Evolutionary conservation across 257 asterid genomes (phyloP).

Genomic region (Nicotiana paniculata): DNA sequence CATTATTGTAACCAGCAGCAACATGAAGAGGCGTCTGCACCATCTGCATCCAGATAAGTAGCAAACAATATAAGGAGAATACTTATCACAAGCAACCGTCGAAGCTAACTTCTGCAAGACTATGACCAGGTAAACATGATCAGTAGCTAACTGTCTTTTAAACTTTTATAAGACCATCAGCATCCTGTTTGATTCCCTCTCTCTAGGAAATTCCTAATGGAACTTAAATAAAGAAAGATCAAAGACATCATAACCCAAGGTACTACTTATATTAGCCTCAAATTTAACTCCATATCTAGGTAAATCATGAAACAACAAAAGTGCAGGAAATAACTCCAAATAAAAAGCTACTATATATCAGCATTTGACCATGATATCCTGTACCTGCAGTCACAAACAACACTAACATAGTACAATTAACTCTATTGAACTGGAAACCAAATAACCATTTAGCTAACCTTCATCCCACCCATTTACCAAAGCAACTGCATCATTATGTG

Average conservation of each 20-base stretch:
- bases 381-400: neutral
- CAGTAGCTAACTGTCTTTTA: neutral
- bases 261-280: neutral
- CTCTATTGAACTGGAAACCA: neutral
- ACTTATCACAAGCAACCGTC: slow-evolving; percentile 1
- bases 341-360: neutral
- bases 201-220: neutral
- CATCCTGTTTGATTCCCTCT: neutral
- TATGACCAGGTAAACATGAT: neutral
- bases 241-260: neutral
- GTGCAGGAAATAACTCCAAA: neutral
- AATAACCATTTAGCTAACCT: neutral
- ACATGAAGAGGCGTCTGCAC: slow-evolving; percentile 97
- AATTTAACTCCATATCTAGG: neutral
- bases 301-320: neutral
- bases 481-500: neutral
- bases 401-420: neutral
- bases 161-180: neutral
- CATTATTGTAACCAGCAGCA: slow-evolving; percentile 84
- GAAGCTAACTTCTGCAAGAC: neutral
- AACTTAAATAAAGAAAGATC: neutral
- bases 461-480: neutral
- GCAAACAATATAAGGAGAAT: neutral
- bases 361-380: neutral
- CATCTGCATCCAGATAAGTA: slow-evolving; percentile 49